Percentiles rank a stretch among this genome's conserved stretches.
Conservation (phyloP, 1,284 basidiomycete species). For the Gomphus bonarii region DNA sequence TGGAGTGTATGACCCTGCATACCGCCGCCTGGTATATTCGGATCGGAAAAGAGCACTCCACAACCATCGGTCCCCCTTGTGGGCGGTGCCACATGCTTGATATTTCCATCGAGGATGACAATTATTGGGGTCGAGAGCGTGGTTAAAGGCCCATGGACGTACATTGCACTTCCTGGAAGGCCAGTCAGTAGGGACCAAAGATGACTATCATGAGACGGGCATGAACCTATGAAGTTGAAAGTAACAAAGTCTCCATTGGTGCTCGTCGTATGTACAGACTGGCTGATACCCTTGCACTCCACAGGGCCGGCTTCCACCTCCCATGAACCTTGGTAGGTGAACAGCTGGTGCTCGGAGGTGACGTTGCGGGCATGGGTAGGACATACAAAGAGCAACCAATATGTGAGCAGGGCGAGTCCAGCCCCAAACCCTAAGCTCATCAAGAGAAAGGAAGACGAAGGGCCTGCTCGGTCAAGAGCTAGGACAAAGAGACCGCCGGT, state of each 20-base stretch:
- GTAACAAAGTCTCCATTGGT: constrained; percentile 2
- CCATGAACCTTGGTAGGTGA: constrained; percentile 1
- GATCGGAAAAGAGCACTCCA: background rate
- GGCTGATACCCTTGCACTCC: background rate
- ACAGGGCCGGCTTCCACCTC: background rate
- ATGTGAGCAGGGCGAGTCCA: constrained; percentile 9
- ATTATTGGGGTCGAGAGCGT: background rate
- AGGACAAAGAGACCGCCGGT: background rate
- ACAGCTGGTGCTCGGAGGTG: background rate
- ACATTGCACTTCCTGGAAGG: background rate
- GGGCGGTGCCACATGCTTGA: background rate
- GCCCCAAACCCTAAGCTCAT: constrained; percentile 9
- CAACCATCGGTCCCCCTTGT: background rate
- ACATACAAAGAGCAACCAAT: background rate
- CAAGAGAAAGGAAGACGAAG: background rate
- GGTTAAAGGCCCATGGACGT: background rate
- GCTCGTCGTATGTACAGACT: constrained; percentile 4
- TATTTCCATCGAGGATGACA: constrained; percentile 1
- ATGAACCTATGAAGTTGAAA: constrained; percentile 3
- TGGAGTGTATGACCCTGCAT: background rate
- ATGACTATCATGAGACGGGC: background rate
- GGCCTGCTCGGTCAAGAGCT: background rate
- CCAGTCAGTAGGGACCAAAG: background rate
- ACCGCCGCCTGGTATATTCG: background rate
- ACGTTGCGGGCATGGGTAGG: background rate